phyloP scores from a whole-genome alignment of 2,329 filamentous ascomycete genomes.

The Colletotrichum tropicale region DNA sequence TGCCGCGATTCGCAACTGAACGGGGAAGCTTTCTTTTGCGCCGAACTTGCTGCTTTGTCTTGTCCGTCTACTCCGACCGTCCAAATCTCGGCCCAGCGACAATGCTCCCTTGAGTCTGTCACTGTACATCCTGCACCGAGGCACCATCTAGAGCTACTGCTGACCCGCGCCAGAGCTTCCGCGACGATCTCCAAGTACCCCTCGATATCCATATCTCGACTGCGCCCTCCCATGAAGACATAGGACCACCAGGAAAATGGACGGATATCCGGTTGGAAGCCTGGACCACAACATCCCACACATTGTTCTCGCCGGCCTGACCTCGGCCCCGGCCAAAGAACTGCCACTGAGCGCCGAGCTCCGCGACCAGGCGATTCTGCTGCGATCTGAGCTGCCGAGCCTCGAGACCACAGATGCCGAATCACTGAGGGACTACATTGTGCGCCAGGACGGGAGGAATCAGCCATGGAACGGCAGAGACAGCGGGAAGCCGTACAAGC shows the following conservation, averaged over 20 bases:
- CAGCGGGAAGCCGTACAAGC: slow-evolving; percentile 57
- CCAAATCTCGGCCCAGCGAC: background rate
- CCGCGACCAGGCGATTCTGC: slow-evolving; percentile 61
- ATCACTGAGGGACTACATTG: slow-evolving; percentile 69
- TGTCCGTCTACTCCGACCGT: background rate
- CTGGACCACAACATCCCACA: slow-evolving; percentile 87
- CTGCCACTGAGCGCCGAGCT: slow-evolving; percentile 53
- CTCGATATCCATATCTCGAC: background rate
- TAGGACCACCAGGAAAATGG: slow-evolving; percentile 56
- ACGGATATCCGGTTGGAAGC: slow-evolving; percentile 80
- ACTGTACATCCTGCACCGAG: background rate
- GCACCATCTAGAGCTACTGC: background rate
- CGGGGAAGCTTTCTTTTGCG: background rate
- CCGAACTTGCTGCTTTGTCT: background rate
- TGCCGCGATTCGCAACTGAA: background rate
- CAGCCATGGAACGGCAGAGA: slow-evolving; percentile 71
- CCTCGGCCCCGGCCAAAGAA: slow-evolving; percentile 42
- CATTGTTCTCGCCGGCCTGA: slow-evolving; percentile 79
- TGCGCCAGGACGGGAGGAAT: slow-evolving; percentile 66
- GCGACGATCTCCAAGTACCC: background rate
- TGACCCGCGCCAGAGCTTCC: background rate
- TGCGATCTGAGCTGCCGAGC: slow-evolving; percentile 73
- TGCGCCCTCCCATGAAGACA: slow-evolving; percentile 30
- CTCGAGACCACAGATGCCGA: slow-evolving; percentile 70
- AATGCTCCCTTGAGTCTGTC: slow-evolving; percentile 2